A percentile compares a stretch with the other conserved stretches of the same genome.
Evolutionary conservation across 2,329 filamentous ascomycete species (phyloP).

Genomic region (Apiospora rasikravindrae): DNA sequence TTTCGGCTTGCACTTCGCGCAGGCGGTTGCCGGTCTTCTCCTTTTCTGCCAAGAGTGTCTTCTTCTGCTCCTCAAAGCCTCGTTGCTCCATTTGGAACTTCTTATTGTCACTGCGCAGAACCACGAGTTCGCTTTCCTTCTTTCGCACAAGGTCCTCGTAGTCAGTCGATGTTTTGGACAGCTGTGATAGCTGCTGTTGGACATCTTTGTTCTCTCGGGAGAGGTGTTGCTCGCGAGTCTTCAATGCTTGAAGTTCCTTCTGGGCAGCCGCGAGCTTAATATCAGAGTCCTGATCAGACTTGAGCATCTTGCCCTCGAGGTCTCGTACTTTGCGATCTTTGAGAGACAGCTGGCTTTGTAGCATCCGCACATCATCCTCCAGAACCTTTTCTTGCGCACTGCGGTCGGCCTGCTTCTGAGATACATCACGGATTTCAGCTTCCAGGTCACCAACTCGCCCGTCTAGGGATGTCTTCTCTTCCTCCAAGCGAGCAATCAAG

Average conservation of each 20-base stretch:
- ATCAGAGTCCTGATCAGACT: conserved; percentile 87
- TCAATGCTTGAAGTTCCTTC: conserved; percentile 79
- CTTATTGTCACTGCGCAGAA: conserved; percentile 84
- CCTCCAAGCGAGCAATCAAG: conserved; percentile 84
- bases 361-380: conserved; percentile 84
- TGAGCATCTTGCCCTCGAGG: conserved; percentile 81
- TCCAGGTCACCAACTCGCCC: conserved; percentile 73
- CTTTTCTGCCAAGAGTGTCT: conserved; percentile 73
- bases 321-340: conserved; percentile 92
- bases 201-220: conserved; percentile 81
- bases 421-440: conserved; percentile 70
- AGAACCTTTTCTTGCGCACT: conserved; percentile 78
- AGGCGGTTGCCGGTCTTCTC: conserved; percentile 78
- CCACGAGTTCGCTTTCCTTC: conserved; percentile 90
- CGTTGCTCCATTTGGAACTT: conserved; percentile 82
- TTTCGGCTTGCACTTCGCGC: conserved; percentile 84
- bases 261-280: conserved; percentile 78
- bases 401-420: conserved; percentile 72
- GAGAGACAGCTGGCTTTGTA: conserved; percentile 85
- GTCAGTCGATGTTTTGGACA: conserved; percentile 90
- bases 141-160: conserved; percentile 93
- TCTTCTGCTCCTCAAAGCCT: conserved; percentile 79
- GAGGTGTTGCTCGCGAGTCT: conserved; percentile 76
- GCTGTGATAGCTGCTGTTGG: conserved; percentile 81
- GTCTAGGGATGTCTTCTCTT: conserved; percentile 80